These are phyloP conservation scores for Arthromyces matolae DNA, from an alignment of 768 basidiomycete genomes.

Conservation along the genomic window DNA sequence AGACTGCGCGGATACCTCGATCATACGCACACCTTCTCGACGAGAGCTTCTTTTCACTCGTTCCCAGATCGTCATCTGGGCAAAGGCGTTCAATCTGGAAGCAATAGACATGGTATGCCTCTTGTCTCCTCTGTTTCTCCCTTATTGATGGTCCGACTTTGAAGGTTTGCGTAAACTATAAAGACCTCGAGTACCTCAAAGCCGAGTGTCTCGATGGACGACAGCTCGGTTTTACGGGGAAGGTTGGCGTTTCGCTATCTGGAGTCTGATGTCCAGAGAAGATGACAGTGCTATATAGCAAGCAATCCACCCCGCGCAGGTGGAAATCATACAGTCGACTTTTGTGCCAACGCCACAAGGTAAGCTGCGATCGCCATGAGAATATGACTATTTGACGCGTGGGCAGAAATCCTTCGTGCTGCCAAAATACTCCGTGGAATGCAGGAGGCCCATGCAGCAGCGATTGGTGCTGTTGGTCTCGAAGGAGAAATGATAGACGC, in stretches of 20 bases:
- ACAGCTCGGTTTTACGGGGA: slow-evolving; percentile 86
- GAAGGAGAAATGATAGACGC: slow-evolving; percentile 88
- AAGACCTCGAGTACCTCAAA: slow-evolving; percentile 57
- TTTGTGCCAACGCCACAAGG: slow-evolving; percentile 76
- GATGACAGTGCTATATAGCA: slow-evolving; percentile 46
- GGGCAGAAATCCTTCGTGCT: slow-evolving; percentile 67
- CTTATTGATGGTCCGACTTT: neutral
- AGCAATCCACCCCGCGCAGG: slow-evolving; percentile 90
- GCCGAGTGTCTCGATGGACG: slow-evolving; percentile 81
- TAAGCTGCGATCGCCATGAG: no score
- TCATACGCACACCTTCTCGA: slow-evolving; percentile 71
- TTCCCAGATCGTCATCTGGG: slow-evolving; percentile 74
- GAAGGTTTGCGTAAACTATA: slow-evolving; percentile 88
- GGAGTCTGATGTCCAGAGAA: neutral
- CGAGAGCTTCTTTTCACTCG: slow-evolving; percentile 81
- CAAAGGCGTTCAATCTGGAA: slow-evolving; percentile 78
- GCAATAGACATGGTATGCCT: slow-evolving; percentile 83
- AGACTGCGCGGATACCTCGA: slow-evolving; percentile 90
- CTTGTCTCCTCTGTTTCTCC: neutral
- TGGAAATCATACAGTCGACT: slow-evolving; percentile 69
- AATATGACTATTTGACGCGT: no score
- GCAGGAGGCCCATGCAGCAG: slow-evolving; percentile 49
- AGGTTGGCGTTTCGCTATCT: slow-evolving; percentile 40
- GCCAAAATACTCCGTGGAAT: slow-evolving; percentile 67
- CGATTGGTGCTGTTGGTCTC: slow-evolving; percentile 70